These are phyloP conservation scores for Tolypocladium ophioglossoides DNA, from an alignment of 2,329 filamentous ascomycete genomes.

Conservation along the genomic window DNA sequence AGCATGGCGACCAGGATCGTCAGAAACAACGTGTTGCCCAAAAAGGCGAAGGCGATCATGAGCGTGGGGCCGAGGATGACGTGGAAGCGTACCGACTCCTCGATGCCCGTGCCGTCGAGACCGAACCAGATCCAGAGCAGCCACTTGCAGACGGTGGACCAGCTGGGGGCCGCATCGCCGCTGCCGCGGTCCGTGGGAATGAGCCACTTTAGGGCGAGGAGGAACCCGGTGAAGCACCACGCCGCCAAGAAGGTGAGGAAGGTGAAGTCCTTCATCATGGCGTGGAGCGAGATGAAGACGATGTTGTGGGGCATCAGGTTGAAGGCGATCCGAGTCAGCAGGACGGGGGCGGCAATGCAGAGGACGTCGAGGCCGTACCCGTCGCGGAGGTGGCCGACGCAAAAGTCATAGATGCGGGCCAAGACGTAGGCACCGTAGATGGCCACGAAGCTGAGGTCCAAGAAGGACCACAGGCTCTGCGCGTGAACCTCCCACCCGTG, in stretches of 20 bases:
- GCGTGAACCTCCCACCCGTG: conserved; percentile 59
- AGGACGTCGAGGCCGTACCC: conserved; percentile 54
- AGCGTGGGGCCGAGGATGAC: conserved; percentile 55
- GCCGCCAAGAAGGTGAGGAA: conserved; percentile 54
- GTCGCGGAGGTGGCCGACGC: conserved; percentile 31
- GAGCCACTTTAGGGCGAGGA: conserved; percentile 60
- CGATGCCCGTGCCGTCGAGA: conserved; percentile 50
- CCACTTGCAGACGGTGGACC: conserved; percentile 58
- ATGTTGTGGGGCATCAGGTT: conserved; percentile 66
- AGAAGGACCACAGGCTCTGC: conserved; percentile 65
- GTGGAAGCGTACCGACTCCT: conserved; percentile 48
- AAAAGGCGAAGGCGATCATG: conserved; percentile 63
- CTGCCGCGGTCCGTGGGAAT: conserved; percentile 17
- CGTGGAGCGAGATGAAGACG: conserved; percentile 61
- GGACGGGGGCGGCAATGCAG: conserved; percentile 55
- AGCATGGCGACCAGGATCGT: conserved; percentile 67
- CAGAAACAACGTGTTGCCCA: conserved; percentile 65
- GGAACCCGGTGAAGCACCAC: conserved; percentile 62
- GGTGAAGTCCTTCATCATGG: conserved; percentile 66
- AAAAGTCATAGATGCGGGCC: conserved; percentile 47
- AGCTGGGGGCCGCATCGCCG: conserved; percentile 19
- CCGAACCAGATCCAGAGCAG: conserved; percentile 76
- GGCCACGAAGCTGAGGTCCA: conserved; percentile 57
- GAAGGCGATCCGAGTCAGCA: conserved; percentile 61
- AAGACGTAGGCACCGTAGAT: conserved; percentile 53